A percentile compares a stretch with the other conserved stretches of the same genome.
These are phyloP conservation scores for Tetraselmis chui DNA, from an alignment of 139 green algal genomes.

Conservation along the genomic window DNA sequence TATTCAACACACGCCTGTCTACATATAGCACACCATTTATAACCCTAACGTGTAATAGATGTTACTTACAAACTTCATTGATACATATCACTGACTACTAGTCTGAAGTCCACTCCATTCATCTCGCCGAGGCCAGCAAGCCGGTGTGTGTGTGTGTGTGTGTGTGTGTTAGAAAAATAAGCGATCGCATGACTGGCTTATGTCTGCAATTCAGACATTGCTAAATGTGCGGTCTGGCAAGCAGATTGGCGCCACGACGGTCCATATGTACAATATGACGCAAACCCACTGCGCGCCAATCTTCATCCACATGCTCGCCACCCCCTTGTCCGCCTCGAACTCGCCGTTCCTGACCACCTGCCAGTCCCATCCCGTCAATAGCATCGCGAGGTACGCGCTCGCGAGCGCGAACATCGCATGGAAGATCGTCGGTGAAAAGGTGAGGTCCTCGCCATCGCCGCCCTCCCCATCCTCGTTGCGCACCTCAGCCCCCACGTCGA, in stretches of 20 bases:
- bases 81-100: no score
- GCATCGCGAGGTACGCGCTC: slow-evolving; percentile 61
- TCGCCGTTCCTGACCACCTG: neutral
- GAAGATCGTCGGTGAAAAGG: slow-evolving; percentile 70
- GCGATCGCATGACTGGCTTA: no score
- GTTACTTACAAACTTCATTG: no score
- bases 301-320: slow-evolving; percentile 61
- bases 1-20: no score
- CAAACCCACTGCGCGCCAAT: slow-evolving; percentile 68
- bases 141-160: no score
- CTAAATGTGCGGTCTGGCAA: slow-evolving; percentile 52
- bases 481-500: slow-evolving; percentile 10
- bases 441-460: slow-evolving; percentile 34
- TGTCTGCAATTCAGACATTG: no score
- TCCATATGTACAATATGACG: slow-evolving; percentile 71
- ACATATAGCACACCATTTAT: no score
- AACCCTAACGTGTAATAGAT: no score
- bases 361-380: slow-evolving; percentile 58
- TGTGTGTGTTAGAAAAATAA: no score
- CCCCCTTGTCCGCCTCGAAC: neutral
- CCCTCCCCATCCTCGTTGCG: neutral
- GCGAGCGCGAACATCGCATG: slow-evolving; percentile 63
- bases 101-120: no score
- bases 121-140: no score
- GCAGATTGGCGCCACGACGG: slow-evolving; percentile 58